Conservation (phyloP, 805 yeast genomes). For the Hanseniaspora vineae region DNA sequence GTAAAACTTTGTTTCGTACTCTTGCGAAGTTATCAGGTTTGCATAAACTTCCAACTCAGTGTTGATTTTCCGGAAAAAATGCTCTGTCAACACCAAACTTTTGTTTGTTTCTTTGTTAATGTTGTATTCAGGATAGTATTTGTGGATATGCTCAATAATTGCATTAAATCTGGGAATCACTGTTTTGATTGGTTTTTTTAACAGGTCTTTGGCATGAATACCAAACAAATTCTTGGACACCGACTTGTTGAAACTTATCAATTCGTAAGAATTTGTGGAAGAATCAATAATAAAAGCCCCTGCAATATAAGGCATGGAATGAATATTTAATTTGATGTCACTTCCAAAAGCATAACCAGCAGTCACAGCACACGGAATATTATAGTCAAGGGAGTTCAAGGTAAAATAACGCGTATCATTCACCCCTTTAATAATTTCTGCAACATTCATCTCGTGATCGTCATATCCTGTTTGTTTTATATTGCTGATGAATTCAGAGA, state of each 20-base stretch:
- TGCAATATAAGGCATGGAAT: constrained; percentile 74
- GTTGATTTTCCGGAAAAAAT: constrained; percentile 62
- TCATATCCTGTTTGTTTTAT: constrained; percentile 8
- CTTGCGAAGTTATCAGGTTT: constrained; percentile 25
- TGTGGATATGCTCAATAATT: constrained; percentile 20
- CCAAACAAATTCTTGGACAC: constrained; percentile 74
- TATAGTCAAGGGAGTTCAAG: constrained; percentile 30
- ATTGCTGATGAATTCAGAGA: constrained; percentile 16
- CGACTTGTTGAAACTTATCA: constrained; percentile 68
- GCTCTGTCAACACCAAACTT: constrained; percentile 84
- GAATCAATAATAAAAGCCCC: constrained; percentile 64
- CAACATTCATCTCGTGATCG: constrained; percentile 17
- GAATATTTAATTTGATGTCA: constrained; percentile 46
- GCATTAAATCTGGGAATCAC: constrained; percentile 52
- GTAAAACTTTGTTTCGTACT: constrained; percentile 34
- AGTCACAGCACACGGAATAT: constrained; percentile 64
- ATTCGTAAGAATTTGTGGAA: constrained; percentile 27
- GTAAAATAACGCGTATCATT: constrained; percentile 57
- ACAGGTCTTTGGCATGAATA: constrained; percentile 30
- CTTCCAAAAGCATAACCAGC: constrained; percentile 43
- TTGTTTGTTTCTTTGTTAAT: constrained; percentile 26
- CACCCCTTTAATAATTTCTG: constrained; percentile 30
- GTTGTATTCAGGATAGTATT: constrained; percentile 28
- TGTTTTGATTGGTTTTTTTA: constrained; percentile 36
- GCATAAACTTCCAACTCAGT: constrained; percentile 27